These are phyloP conservation scores for Aspergillus baeticus DNA, from an alignment of 495 filamentous ascomycete species.

Conservation along the genomic window DNA sequence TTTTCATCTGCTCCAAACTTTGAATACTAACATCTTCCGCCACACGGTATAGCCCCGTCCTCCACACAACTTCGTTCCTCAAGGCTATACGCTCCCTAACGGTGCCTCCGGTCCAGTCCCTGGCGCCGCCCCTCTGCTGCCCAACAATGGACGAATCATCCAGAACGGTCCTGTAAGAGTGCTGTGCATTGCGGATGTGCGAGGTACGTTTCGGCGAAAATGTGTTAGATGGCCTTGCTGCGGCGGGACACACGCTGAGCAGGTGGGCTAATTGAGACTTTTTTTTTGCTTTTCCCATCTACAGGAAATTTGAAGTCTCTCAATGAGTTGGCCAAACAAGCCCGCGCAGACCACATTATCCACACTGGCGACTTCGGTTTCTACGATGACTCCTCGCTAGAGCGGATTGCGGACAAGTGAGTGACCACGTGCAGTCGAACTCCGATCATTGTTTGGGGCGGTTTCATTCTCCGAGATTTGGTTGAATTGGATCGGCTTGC, in stretches of 20 bases:
- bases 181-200: slow-evolving; percentile 94
- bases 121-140: slow-evolving; percentile 55
- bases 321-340: slow-evolving; percentile 92
- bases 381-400: slow-evolving; percentile 93
- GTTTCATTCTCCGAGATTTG: neutral
- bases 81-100: slow-evolving; percentile 52
- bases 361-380: slow-evolving; percentile 99
- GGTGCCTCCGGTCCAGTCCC: slow-evolving; percentile 49
- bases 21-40: slow-evolving; percentile 13
- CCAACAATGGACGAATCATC: slow-evolving; percentile 71
- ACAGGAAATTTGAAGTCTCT: slow-evolving; percentile 91
- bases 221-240: neutral
- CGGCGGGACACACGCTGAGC: neutral
- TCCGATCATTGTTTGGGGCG: neutral
- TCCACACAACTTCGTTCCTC: slow-evolving; percentile 44
- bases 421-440: neutral
- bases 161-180: slow-evolving; percentile 83
- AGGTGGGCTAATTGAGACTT: slow-evolving; percentile 14
- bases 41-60: slow-evolving; percentile 39
- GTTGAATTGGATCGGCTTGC: slow-evolving; percentile 7
- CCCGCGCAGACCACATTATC: slow-evolving; percentile 92
- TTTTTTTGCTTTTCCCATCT: slow-evolving; percentile 21
- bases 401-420: slow-evolving; percentile 99
- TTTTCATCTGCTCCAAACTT: neutral
- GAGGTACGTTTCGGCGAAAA: slow-evolving; percentile 61